Conservation (phyloP, 2,329 filamentous ascomycete species). For the Beauveria sp. region DNA sequence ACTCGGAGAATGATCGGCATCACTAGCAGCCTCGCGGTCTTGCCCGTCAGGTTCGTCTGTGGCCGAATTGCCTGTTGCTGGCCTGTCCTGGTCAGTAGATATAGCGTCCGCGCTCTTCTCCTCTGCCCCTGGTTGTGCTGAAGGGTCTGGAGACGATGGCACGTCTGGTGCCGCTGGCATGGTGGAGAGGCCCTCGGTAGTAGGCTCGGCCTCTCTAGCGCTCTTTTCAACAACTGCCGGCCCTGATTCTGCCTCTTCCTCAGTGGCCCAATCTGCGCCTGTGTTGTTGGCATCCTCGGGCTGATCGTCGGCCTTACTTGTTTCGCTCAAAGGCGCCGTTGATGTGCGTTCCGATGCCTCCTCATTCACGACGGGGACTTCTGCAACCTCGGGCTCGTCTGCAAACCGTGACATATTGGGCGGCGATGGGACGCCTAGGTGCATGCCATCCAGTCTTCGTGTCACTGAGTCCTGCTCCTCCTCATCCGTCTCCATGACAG, state of each 20-base stretch:
- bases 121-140: background rate
- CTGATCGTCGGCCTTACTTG: background rate
- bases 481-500: conserved; percentile 76
- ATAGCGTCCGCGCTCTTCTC: background rate
- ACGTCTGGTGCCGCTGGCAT: background rate
- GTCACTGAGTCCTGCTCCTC: conserved; percentile 51
- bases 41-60: background rate
- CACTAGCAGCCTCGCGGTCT: background rate
- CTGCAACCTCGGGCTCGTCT: conserved; percentile 31
- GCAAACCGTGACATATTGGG: conserved; percentile 19
- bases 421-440: conserved; percentile 31
- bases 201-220: background rate
- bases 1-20: background rate
- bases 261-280: conserved; percentile 13
- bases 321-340: background rate
- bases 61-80: background rate
- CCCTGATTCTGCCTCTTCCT: conserved; percentile 18
- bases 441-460: conserved; percentile 38
- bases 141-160: background rate
- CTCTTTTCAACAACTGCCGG: conserved; percentile 8
- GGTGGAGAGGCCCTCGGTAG: background rate
- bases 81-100: background rate
- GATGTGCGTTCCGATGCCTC: conserved; percentile 7
- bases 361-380: conserved; percentile 30
- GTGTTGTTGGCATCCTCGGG: background rate